These are phyloP conservation scores for Zygoascus tannicola DNA, from an alignment of 805 yeast species.

Conservation along the genomic window DNA sequence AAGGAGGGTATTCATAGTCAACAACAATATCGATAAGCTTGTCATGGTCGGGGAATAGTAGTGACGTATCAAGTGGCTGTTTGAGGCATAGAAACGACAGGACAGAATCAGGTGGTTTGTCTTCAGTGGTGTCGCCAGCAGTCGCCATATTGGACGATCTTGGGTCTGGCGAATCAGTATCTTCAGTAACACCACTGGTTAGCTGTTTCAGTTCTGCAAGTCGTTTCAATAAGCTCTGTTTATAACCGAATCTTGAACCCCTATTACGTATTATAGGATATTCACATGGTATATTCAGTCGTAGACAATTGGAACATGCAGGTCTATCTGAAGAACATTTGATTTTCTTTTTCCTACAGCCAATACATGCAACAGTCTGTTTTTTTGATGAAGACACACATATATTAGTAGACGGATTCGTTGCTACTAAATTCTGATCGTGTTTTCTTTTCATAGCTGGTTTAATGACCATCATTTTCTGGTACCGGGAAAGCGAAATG, in stretches of 20 bases:
- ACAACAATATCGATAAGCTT: neutral
- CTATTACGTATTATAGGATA: conserved; percentile 29
- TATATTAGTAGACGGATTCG: neutral
- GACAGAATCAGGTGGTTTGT: neutral
- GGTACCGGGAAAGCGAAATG: no score
- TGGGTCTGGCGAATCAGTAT: neutral
- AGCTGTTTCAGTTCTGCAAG: conserved; percentile 15
- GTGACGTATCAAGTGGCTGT: neutral
- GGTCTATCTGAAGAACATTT: conserved; percentile 31
- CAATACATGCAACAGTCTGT: conserved; percentile 28
- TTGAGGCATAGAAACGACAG: neutral
- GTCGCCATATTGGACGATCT: neutral
- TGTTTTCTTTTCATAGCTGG: neutral
- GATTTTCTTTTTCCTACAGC: conserved; percentile 30
- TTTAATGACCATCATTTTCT: neutral
- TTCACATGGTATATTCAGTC: conserved; percentile 26
- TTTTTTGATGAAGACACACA: conserved; percentile 14
- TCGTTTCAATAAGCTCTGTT: conserved; percentile 23
- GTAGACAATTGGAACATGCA: conserved; percentile 29
- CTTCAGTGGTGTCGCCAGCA: neutral
- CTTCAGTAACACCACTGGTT: neutral
- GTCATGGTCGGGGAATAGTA: neutral
- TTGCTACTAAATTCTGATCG: neutral
- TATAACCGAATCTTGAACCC: conserved; percentile 30
- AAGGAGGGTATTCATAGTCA: conserved; percentile 7